These are phyloP conservation scores for Cladophialophora psammophila DNA, from an alignment of 2,329 filamentous ascomycete species.

Conservation along the genomic window DNA sequence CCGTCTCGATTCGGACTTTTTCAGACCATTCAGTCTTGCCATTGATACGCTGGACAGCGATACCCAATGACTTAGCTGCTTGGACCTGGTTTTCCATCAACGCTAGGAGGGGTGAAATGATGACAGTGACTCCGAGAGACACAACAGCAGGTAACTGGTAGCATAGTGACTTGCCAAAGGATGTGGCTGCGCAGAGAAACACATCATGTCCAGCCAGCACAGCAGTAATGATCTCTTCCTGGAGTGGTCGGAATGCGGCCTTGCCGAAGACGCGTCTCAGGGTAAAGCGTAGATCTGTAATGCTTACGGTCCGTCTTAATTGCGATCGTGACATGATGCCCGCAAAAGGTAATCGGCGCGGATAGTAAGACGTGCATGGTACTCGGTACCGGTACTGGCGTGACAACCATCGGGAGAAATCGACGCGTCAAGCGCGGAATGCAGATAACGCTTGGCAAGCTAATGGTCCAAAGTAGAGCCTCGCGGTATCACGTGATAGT, in stretches of 20 bases:
- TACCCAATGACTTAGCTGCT: constrained; percentile 73
- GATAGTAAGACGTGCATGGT: neutral
- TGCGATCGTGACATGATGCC: constrained; percentile 18
- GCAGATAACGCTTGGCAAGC: neutral
- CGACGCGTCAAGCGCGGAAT: neutral
- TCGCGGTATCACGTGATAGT: constrained; percentile 5
- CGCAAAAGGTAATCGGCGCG: neutral
- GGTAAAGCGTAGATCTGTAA: constrained; percentile 74
- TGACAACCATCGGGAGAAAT: neutral
- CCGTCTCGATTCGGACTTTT: constrained; percentile 73
- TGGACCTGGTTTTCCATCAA: constrained; percentile 97
- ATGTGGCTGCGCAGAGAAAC: constrained; percentile 79
- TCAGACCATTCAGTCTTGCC: constrained; percentile 74
- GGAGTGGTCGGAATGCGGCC: constrained; percentile 77
- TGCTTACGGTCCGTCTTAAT: constrained; percentile 24
- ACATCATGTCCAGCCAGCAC: constrained; percentile 86
- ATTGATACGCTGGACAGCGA: constrained; percentile 86
- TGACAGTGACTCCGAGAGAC: constrained; percentile 86
- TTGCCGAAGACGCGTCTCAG: constrained; percentile 77
- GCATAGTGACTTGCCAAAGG: constrained; percentile 90
- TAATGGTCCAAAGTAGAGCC: constrained; percentile 6
- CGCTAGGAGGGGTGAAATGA: constrained; percentile 86
- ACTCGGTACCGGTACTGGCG: neutral
- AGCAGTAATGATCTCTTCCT: constrained; percentile 85
- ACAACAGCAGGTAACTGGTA: constrained; percentile 91